Evolutionary conservation across 169 alveolate species (phyloP).

Genomic region (Plasmodium sp.): DNA sequence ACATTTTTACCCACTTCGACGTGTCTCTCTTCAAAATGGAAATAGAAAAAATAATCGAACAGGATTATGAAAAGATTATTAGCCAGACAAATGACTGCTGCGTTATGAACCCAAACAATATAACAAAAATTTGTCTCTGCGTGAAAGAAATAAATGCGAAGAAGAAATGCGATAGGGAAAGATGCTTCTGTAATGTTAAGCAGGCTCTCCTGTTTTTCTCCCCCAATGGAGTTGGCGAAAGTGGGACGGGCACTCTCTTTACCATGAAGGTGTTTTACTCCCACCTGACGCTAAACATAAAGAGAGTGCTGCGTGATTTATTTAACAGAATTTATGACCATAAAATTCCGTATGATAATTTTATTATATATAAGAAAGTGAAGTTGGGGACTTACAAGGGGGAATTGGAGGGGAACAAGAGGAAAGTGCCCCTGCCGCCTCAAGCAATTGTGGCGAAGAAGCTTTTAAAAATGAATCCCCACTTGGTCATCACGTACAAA

Average conservation of each 20-base stretch:
- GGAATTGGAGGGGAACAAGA: constrained; percentile 56
- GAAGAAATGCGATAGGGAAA: constrained; percentile 20
- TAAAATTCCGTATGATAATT: constrained; percentile 61
- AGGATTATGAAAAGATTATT: constrained; percentile 17
- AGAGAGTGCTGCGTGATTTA: constrained; percentile 15
- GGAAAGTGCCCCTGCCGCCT: constrained; percentile 77
- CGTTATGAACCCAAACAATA: constrained; percentile 15
- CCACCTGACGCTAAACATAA: constrained; percentile 28
- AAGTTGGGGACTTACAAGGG: constrained; percentile 77
- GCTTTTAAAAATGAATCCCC: constrained; percentile 41
- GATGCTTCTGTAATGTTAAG: constrained; percentile 53
- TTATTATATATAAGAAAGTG: constrained; percentile 74
- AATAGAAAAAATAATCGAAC: constrained; percentile 28
- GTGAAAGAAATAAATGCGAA: constrained; percentile 26
- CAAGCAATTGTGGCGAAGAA: constrained; percentile 80
- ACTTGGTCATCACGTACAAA: constrained; percentile 61
- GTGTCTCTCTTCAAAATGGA: constrained; percentile 2
- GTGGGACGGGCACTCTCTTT: background rate
- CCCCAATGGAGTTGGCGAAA: constrained; percentile 3
- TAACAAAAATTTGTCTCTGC: constrained; percentile 41
- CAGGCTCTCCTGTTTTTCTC: constrained; percentile 19
- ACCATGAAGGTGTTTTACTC: constrained; percentile 35
- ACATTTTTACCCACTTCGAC: background rate
- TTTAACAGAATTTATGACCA: constrained; percentile 47
- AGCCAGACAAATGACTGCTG: constrained; percentile 43